Evolutionary conservation across 148 eudicot genomes (phyloP).

Genomic region (Silene latifolia): DNA sequence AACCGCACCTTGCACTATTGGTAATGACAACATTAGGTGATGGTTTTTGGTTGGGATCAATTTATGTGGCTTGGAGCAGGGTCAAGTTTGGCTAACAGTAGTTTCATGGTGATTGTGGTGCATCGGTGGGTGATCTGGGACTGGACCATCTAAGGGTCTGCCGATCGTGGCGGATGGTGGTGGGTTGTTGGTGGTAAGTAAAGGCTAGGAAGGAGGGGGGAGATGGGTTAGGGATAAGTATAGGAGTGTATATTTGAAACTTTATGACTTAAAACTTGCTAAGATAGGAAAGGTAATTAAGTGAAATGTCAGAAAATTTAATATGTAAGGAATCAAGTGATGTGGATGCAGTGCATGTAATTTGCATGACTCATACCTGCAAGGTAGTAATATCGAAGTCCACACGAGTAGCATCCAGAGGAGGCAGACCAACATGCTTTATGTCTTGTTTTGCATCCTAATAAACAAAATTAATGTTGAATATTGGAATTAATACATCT

Average conservation of each 20-base stretch:
- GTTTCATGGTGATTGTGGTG: background rate
- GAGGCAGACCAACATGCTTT: conserved; percentile 61
- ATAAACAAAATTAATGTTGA: conserved; percentile 16
- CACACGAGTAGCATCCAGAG: conserved; percentile 52
- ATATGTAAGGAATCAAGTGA: background rate
- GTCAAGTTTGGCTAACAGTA: background rate
- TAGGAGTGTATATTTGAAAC: background rate
- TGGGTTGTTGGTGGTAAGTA: background rate
- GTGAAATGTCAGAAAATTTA: background rate
- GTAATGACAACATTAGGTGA: background rate
- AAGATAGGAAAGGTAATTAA: background rate
- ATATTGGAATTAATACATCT: background rate
- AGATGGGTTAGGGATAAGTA: background rate
- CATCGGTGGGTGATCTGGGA: background rate
- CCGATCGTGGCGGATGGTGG: background rate
- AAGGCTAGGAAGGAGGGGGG: background rate
- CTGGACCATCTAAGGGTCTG: background rate
- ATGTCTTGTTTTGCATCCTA: conserved; percentile 51
- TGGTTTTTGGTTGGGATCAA: background rate
- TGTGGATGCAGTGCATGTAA: background rate
- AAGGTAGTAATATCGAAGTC: conserved; percentile 64
- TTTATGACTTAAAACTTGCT: background rate
- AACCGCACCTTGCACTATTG: background rate
- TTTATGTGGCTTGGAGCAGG: background rate
- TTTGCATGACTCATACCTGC: conserved; percentile 54